Evolutionary conservation across 2,329 filamentous ascomycete genomes (phyloP).

Genomic region (Fusarium graminum): DNA sequence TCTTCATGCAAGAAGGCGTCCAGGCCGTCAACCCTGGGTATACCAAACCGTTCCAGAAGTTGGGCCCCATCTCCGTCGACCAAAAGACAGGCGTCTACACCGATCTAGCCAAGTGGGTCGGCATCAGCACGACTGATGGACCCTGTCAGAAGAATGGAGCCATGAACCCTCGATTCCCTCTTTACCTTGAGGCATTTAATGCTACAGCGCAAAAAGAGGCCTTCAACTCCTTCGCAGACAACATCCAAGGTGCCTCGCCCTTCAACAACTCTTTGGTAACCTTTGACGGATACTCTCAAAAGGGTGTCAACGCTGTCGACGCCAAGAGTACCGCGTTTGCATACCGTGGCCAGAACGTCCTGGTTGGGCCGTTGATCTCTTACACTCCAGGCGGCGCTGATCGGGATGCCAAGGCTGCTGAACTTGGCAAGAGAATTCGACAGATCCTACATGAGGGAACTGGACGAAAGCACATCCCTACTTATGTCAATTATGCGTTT

Average conservation of each 20-base stretch:
- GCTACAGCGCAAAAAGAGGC: conserved; percentile 29
- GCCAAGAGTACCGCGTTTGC: conserved; percentile 29
- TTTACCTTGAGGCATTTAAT: conserved; percentile 39
- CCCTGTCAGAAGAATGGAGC: conserved; percentile 42
- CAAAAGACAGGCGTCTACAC: conserved; percentile 39
- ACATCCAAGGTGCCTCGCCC: conserved; percentile 13
- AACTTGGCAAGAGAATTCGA: conserved; percentile 31
- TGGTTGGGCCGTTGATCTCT: conserved; percentile 36
- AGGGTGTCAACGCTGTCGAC: conserved; percentile 51
- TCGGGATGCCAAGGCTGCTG: conserved; percentile 28
- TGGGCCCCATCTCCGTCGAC: conserved; percentile 55
- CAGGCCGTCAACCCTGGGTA: conserved; percentile 55
- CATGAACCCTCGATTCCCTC: conserved; percentile 42
- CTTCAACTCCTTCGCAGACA: conserved; percentile 28
- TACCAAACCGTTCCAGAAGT: conserved; percentile 58
- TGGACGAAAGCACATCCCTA: conserved; percentile 14
- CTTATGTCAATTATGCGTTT: conserved; percentile 65
- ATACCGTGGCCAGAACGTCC: conserved; percentile 38
- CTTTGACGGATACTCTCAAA: conserved; percentile 66
- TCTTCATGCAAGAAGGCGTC: conserved; percentile 60
- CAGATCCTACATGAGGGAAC: conserved; percentile 30
- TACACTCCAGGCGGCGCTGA: conserved; percentile 21
- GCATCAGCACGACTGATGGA: conserved; percentile 19
- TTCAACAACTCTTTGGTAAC: conserved; percentile 59
- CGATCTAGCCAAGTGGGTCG: conserved; percentile 39